Percentiles rank a stretch among this genome's conserved stretches.
These are phyloP conservation scores for Panicum miliaceum DNA, from an alignment of 176 grass and related monocot species.

Conservation along the genomic window DNA sequence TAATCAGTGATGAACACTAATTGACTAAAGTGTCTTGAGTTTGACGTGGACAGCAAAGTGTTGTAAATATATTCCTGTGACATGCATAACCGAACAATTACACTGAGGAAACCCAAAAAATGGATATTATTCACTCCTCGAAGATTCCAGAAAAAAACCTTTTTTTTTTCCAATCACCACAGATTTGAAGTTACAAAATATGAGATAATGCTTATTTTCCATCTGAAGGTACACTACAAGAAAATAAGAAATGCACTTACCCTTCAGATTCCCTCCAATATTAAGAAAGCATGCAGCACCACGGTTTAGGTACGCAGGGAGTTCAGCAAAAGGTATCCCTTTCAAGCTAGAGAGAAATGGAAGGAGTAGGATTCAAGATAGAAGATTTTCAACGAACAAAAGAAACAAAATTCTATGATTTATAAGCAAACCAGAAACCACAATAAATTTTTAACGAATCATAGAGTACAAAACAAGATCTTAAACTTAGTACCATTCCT, in stretches of 20 bases:
- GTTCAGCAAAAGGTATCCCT: constrained; percentile 82
- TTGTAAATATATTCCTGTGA: neutral
- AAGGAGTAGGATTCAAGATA: constrained; percentile 57
- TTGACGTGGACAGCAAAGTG: neutral
- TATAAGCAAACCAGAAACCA: constrained; percentile 13
- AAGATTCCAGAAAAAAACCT: neutral
- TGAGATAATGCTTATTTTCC: constrained; percentile 4
- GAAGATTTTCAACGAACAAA: constrained; percentile 40
- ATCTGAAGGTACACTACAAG: constrained; percentile 22
- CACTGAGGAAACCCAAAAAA: neutral
- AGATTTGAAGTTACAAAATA: constrained; percentile 40
- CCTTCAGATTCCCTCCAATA: constrained; percentile 64
- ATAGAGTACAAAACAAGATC: neutral
- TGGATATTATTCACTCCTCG: neutral
- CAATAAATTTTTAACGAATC: neutral
- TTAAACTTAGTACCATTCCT: neutral
- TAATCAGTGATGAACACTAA: neutral
- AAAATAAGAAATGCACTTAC: constrained; percentile 50
- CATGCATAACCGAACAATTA: constrained; percentile 26
- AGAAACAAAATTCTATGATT: constrained; percentile 15
- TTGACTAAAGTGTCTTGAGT: neutral
- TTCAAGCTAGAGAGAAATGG: constrained; percentile 87
- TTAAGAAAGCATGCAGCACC: constrained; percentile 93
- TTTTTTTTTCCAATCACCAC: neutral
- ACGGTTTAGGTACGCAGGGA: constrained; percentile 72